These are phyloP conservation scores for Rhodotorula sp. DNA, from an alignment of 1,284 basidiomycete genomes.

Conservation along the genomic window DNA sequence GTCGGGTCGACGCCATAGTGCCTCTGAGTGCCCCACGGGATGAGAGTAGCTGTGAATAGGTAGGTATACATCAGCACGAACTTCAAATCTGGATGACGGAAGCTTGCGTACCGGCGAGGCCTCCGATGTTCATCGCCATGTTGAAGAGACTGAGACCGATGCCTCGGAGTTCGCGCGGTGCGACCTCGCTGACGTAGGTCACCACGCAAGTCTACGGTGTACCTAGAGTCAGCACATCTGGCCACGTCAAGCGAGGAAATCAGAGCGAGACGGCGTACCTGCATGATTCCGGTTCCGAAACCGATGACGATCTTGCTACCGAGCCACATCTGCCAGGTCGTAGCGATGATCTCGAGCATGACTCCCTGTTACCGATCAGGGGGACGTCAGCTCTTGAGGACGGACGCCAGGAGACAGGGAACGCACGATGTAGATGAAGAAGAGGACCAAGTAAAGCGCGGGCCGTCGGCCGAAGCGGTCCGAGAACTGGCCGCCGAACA, in stretches of 20 bases:
- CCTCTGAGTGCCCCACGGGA: conserved; percentile 32
- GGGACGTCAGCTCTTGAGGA: neutral
- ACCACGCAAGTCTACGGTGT: conserved; percentile 21
- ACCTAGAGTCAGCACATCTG: neutral
- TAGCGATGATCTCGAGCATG: conserved; percentile 36
- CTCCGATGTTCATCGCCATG: conserved; percentile 8
- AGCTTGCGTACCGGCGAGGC: neutral
- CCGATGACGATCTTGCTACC: conserved; percentile 40
- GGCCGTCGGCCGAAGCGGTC: conserved; percentile 36
- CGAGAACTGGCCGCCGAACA: conserved; percentile 12
- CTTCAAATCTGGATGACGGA: too few species aligned
- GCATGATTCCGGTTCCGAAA: conserved; percentile 37
- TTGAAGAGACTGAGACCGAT: conserved; percentile 35
- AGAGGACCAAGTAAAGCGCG: conserved; percentile 30
- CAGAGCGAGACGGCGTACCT: neutral
- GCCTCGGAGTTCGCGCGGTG: conserved; percentile 39
- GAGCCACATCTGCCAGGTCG: conserved; percentile 34
- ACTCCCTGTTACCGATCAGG: conserved; percentile 1
- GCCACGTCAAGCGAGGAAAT: too few species aligned
- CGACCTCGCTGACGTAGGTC: conserved; percentile 37
- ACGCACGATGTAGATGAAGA: conserved; percentile 34
- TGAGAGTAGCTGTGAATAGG: conserved; percentile 23
- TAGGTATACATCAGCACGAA: too few species aligned
- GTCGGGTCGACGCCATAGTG: conserved; percentile 8
- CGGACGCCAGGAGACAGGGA: neutral